Base-by-base conservation (phyloP, 192 early-diverging fungal genomes). In the Funneliformis mosseae region DNA sequence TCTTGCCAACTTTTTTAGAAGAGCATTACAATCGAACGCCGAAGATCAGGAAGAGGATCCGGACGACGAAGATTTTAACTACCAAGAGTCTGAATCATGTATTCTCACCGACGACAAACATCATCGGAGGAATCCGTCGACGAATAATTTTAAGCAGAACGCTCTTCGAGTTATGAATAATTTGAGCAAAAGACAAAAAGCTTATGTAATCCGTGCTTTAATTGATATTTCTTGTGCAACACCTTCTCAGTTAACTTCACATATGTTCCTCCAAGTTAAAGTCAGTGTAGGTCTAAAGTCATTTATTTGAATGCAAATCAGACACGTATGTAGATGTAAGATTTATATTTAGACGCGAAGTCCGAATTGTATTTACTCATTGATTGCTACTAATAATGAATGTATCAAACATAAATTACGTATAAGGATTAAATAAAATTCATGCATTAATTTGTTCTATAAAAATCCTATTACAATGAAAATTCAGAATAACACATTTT, bases 101-200 rank as follows among this genome's bases (percentile, higher is more conserved):
- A 16, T 50, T 5, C n/a, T n/a, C n/a, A 50, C 5, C 12, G 3
- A 16, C 14, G 12, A n/a, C n/a, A 16, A 16, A 3, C 12, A 50
- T 50, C 14, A 16, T 50, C 48, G 0, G 48, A 50, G 14, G 48
- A 16, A 50, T 1, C 74, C 27, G 59, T 61, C 8, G 59, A 76
- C 74, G 42, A 55, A 25, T 76, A 9, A 62, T n/a, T 1, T 38
- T 61, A 16, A n/a, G 16, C 59, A 0, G 3, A 76, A 61, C 5
- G 74, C 74, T 41, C 74, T 76, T 42, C 55, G 61, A n/a, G n/a
- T n/a, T n/a, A 76, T 76, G 74, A 50, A 76, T 60, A 28, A 28
- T 9, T 62, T 76, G 59, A 61, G 74, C 33, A 55, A 50, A 39
- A 43, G 16, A 43, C 16, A 18, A 27, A 76, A 76, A 18, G 60